phyloP scores from a whole-genome alignment of 2,329 filamentous ascomycete genomes.

The Capronia americana region DNA sequence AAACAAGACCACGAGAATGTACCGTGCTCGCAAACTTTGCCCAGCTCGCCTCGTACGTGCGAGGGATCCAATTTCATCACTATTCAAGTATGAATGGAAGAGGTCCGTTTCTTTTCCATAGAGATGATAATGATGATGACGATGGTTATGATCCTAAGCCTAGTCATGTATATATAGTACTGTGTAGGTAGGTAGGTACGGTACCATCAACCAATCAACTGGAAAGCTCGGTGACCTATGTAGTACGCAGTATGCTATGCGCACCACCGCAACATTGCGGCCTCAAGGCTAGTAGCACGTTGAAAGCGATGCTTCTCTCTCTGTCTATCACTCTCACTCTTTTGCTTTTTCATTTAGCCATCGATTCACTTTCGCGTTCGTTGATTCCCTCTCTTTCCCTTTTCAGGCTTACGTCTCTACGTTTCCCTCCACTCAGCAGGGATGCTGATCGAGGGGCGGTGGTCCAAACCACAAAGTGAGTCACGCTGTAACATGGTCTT shows the following conservation, averaged over 20 bases:
- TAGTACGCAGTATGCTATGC: too few species aligned
- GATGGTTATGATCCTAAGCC: not conserved
- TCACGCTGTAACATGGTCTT: not conserved
- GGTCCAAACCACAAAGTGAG: too few species aligned
- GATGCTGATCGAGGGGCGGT: not conserved
- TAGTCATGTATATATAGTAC: not conserved
- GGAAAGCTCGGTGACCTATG: not conserved
- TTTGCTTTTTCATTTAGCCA: too few species aligned
- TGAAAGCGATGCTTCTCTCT: too few species aligned
- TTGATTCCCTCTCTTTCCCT: not conserved
- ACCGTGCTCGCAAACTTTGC: not conserved
- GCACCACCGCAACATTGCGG: too few species aligned
- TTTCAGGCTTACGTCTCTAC: not conserved
- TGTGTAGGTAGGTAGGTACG: not conserved
- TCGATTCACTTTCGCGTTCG: too few species aligned
- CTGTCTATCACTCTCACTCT: too few species aligned
- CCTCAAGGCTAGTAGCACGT: too few species aligned
- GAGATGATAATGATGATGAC: not conserved
- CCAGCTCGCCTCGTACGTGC: not conserved
- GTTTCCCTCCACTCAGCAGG: not conserved
- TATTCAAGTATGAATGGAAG: not conserved
- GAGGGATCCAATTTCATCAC: not conserved
- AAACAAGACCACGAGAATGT: too few species aligned
- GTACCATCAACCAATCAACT: too few species aligned
- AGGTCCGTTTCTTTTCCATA: not conserved